Base-by-base conservation (phyloP, 805 yeast genomes). In the Wickerhamiella spandovensis region DNA sequence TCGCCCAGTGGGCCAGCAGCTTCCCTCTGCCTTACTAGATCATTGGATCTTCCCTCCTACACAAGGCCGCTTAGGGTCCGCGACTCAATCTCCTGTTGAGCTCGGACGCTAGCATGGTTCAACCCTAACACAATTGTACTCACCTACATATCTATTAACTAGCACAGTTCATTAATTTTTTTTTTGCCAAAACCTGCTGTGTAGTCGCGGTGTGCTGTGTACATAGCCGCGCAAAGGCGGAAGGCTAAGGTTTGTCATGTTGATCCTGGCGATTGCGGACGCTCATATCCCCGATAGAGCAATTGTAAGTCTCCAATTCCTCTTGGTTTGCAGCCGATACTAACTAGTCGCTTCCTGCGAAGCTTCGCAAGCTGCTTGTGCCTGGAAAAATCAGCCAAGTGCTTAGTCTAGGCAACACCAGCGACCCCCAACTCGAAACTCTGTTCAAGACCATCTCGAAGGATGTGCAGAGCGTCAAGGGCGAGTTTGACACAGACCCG, bases 331-430 rank as follows among this genome's bases (percentile, higher is more conserved):
- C 28, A n/a, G 8, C 48, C 22, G 42, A 44, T 35, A 17, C 43
- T 35, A 47, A 22, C 23, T 18, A 44, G 46, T 22, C 21, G 9
- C 43, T 58, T 10, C 63, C 58, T 17, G 51, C 53, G 7, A 57
- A 83, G 73, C 88, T 92, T 68, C 74, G 73, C 53, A 84, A 82
- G 61, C 74, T 92, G 41, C 71, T 92, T 42, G 75, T 80, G 15
- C 95, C 97, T 25, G 90, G 84, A 37, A 88, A 84, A 64, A 86
- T 92, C 47, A 76, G 85, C 20, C 89, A 85, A 62, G 95, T 89
- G 2, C 70, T 87, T 44, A 79, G 95, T 58, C 68, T 87, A 10
- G 98, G 97, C 0, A 92, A 90, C 64, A 75, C 84, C 48, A 81
- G 88, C 5, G 78, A 77, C 51, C 71, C 72, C 23, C 73, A 76